Conservation (phyloP, 1,284 basidiomycete genomes). For the Termitomyces sp. region DNA sequence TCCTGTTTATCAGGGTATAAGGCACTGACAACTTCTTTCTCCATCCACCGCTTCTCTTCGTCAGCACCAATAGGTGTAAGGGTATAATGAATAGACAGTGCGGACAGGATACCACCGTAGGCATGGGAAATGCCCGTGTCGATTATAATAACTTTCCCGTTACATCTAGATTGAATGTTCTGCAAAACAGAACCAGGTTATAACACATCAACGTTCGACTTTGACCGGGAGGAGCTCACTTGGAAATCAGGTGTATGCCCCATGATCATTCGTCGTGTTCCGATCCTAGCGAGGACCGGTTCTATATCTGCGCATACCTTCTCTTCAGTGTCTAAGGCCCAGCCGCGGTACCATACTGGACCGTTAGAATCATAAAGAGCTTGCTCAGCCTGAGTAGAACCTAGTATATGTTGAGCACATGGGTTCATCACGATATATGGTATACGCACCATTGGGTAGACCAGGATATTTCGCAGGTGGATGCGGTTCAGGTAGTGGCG, state of each 20-base stretch:
- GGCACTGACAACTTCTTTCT: conserved; percentile 76
- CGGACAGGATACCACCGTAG: conserved; percentile 87
- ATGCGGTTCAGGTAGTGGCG: conserved; percentile 58
- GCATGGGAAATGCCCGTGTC: conserved; percentile 90
- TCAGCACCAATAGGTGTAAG: conserved; percentile 46
- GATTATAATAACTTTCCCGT: conserved; percentile 86
- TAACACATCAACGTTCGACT: neutral
- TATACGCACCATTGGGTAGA: conserved; percentile 48
- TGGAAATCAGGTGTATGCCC: conserved; percentile 91
- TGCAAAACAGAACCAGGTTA: conserved; percentile 20
- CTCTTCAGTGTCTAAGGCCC: conserved; percentile 70
- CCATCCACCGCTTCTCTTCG: conserved; percentile 49
- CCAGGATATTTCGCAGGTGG: conserved; percentile 79
- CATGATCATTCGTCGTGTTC: conserved; percentile 85
- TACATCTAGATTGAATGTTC: conserved; percentile 78
- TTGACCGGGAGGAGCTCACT: conserved; percentile 29
- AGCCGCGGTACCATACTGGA: conserved; percentile 88
- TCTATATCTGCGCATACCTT: conserved; percentile 70
- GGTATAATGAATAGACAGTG: conserved; percentile 80
- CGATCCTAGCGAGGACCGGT: conserved; percentile 63
- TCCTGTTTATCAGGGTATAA: conserved; percentile 61
- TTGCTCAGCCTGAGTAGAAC: conserved; percentile 60
- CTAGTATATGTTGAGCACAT: conserved; percentile 23
- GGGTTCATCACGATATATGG: neutral
- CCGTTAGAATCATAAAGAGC: conserved; percentile 74